Conservation (phyloP, 2,329 filamentous ascomycete genomes). For the Hortaea sp. region DNA sequence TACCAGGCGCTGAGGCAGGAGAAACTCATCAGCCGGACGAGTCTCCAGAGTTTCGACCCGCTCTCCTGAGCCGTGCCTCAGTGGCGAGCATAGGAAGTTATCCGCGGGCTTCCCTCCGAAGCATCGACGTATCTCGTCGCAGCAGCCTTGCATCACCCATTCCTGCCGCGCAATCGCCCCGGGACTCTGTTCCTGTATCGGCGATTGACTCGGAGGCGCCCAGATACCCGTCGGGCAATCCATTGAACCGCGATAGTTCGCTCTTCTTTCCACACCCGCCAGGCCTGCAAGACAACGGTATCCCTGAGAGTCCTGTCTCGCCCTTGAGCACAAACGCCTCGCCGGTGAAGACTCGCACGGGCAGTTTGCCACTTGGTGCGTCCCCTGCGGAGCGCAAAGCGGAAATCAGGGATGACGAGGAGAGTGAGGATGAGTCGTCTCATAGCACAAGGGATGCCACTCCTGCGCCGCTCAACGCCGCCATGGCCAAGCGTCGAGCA, state of each 20-base stretch:
- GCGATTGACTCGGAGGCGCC: neutral
- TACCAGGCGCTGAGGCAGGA: neutral
- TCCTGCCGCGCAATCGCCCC: neutral
- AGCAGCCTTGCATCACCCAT: conserved; percentile 2
- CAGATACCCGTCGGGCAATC: neutral
- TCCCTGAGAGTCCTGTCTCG: conserved; percentile 4
- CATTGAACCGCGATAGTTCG: conserved; percentile 8
- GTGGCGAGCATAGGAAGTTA: conserved; percentile 24
- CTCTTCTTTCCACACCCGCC: conserved; percentile 9
- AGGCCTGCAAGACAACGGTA: neutral
- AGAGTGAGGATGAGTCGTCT: conserved; percentile 4
- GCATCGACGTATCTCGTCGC: conserved; percentile 17
- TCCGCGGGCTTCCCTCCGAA: conserved; percentile 22
- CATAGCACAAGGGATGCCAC: neutral
- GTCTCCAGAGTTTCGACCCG: neutral
- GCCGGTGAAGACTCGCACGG: neutral
- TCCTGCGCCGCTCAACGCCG: conserved; percentile 32
- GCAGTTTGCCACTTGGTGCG: neutral
- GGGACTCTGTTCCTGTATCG: neutral
- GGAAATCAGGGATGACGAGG: neutral
- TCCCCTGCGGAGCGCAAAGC: neutral
- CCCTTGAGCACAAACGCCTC: conserved; percentile 1
- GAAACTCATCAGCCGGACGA: too few relatives aligned
- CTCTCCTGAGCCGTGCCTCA: conserved; percentile 22
- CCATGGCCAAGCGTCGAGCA: conserved; percentile 31